Conservation (phyloP, 192 early-diverging fungal genomes). For the Podila horticola region DNA sequence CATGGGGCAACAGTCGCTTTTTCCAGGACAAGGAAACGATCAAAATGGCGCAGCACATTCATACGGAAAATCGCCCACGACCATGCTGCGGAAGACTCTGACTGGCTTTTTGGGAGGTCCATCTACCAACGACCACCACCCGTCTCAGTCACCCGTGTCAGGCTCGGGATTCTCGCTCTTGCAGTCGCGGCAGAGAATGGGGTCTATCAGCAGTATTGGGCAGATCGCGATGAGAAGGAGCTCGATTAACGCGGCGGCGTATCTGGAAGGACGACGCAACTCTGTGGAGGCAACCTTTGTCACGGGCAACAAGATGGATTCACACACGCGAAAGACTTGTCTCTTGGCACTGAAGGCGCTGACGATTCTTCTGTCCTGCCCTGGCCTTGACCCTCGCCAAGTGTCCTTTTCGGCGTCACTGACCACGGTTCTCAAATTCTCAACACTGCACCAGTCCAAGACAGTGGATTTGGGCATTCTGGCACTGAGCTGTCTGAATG, state of each 20-base stretch:
- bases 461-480: conserved; percentile 42
- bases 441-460: conserved; percentile 47
- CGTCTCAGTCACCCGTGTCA: conserved; percentile 15
- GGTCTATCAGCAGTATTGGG: conserved; percentile 40
- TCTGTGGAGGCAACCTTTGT: conserved; percentile 42
- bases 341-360: conserved; percentile 33
- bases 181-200: conserved; percentile 42
- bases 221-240: conserved; percentile 44
- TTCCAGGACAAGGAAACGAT: conserved; percentile 6
- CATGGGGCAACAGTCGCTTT: not conserved
- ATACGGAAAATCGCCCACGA: conserved; percentile 43
- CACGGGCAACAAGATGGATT: conserved; percentile 43
- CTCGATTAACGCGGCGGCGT: conserved; percentile 34
- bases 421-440: conserved; percentile 31
- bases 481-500: conserved; percentile 41
- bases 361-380: conserved; percentile 27
- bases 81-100: conserved; percentile 32
- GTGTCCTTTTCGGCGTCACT: conserved; percentile 30
- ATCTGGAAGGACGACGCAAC: conserved; percentile 27
- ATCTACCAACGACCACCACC: conserved; percentile 10
- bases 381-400: conserved; percentile 33
- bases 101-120: conserved; percentile 18
- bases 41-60: conserved; percentile 24
- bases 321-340: conserved; percentile 43
- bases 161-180: conserved; percentile 16